Percentiles rank a stretch among this genome's conserved stretches.
Evolutionary conservation across 2,329 filamentous ascomycete genomes (phyloP).

Genomic region (Xylaria sp.): DNA sequence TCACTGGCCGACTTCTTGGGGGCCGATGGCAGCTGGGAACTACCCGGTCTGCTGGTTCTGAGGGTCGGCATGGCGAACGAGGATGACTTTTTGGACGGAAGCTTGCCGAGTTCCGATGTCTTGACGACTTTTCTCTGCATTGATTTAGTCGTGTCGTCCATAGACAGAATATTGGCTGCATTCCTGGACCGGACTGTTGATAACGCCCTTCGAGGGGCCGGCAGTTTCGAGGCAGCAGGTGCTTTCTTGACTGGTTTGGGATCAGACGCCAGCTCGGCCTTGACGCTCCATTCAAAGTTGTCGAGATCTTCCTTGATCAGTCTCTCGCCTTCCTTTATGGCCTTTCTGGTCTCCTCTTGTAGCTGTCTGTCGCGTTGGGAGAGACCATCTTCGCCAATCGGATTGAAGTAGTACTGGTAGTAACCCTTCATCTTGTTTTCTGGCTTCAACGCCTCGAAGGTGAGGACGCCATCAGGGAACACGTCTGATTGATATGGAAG

Average conservation of each 20-base stretch:
- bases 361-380: conserved; percentile 70
- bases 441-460: conserved; percentile 66
- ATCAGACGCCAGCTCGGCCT: conserved; percentile 61
- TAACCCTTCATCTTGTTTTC: conserved; percentile 70
- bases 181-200: conserved; percentile 65
- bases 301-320: conserved; percentile 74
- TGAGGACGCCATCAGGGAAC: conserved; percentile 67
- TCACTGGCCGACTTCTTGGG: conserved; percentile 63
- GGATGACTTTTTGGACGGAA: conserved; percentile 43
- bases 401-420: conserved; percentile 69
- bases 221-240: conserved; percentile 29
- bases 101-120: conserved; percentile 40
- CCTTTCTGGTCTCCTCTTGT: conserved; percentile 62
- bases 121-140: conserved; percentile 47
- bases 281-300: conserved; percentile 68
- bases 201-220: conserved; percentile 49
- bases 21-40: conserved; percentile 54
- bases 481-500: conserved; percentile 76
- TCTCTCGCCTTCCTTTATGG: conserved; percentile 69
- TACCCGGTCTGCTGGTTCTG: conserved; percentile 46
- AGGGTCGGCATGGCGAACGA: conserved; percentile 47
- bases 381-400: conserved; percentile 74
- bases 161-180: conserved; percentile 64
- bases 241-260: conserved; percentile 43
- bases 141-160: conserved; percentile 51